Evolutionary conservation across 2,329 filamentous ascomycete species (phyloP).

Genomic region (Ophiosphaerella korrae): DNA sequence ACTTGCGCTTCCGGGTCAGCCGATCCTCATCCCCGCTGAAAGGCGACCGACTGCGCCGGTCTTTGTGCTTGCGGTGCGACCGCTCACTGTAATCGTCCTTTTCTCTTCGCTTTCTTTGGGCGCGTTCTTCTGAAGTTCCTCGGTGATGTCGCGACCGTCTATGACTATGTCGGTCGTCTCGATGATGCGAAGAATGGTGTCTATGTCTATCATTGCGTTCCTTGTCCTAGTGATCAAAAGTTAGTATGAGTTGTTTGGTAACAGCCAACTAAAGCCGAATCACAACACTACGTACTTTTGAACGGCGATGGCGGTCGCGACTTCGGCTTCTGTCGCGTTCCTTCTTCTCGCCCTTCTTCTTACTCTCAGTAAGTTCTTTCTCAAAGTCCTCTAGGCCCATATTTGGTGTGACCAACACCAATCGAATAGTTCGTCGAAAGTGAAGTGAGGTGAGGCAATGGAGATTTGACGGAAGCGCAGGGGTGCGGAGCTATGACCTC

Average conservation of each 20-base stretch:
- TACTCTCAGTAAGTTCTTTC: slow-evolving; percentile 71
- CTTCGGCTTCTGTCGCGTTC: slow-evolving; percentile 53
- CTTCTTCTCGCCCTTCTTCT: slow-evolving; percentile 58
- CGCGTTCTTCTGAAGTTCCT: slow-evolving; percentile 45
- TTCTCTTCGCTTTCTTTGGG: slow-evolving; percentile 53
- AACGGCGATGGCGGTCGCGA: slow-evolving; percentile 40
- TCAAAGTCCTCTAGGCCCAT: slow-evolving; percentile 78
- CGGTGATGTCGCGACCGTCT: slow-evolving; percentile 67
- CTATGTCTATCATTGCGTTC: slow-evolving; percentile 52
- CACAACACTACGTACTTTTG: slow-evolving; percentile 25
- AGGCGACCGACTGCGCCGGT: slow-evolving; percentile 27
- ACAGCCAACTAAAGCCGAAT: neutral
- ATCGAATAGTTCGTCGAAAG: slow-evolving; percentile 54
- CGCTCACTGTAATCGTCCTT: slow-evolving; percentile 43
- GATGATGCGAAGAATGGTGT: slow-evolving; percentile 52
- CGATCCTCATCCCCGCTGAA: slow-evolving; percentile 44
- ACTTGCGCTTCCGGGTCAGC: slow-evolving; percentile 39
- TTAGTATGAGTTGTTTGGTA: neutral
- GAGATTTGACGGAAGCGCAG: neutral
- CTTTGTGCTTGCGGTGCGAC: slow-evolving; percentile 40
- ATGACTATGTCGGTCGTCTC: slow-evolving; percentile 57
- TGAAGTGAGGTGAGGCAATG: slow-evolving; percentile 8
- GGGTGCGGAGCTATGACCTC: slow-evolving; percentile 20
- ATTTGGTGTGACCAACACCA: slow-evolving; percentile 40
- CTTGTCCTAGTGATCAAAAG: slow-evolving; percentile 25